Evolutionary conservation across 164 flowering plant genomes (phyloP), one percentile per base, ranked within the genome.

Genomic region (Protea cynaroides): DNA sequence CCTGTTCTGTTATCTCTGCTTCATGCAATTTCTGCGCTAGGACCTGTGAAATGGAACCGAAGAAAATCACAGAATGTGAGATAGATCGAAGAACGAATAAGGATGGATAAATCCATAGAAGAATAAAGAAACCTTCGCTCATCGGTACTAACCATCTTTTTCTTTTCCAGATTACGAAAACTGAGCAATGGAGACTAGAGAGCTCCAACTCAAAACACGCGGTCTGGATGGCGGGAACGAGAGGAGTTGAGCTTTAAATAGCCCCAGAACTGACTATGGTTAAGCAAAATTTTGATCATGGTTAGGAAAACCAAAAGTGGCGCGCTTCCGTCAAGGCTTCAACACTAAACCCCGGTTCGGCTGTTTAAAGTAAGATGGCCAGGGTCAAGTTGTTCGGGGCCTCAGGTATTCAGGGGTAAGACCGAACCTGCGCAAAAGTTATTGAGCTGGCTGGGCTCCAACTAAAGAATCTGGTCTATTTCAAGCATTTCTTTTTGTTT

Each of bases 1-100:
- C 89, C 84, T 89, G 98, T 74, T 89, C 93, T 14, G 96, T 89
- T 71, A 92, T 86, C 77, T 86, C 96, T 7, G 88, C 72, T 74
- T 88, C 88, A 78, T 89, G 86, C 70, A 86, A 23, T 66, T 86
- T 89, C 82, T 88, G 98, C 0, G 87, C 95, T 15, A 84, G 84
- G 57, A 83, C 90, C 98, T 89, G 70, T 62, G 55, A 34, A 9
- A 10, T 43, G 46, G 12, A 11, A 8, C 13, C 22, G 17, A 59
- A n/a, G 37, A 6, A 49, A 19, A 46, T 7, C 9, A 55, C 25
- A 1, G 51, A 23, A 19, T 36, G 11, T 22, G 14, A 25, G 15
- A 24, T 14, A 8, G 63, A 58, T 8, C 15, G 15, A 3, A 17
- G 34, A 40, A 40, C 14, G 46, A 17, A 56, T 22, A 57, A 36